A percentile compares a stretch with the other conserved stretches of the same genome.
These are phyloP conservation scores for Suillus fuscotomentosus DNA, from an alignment of 768 basidiomycete species.

Conservation along the genomic window DNA sequence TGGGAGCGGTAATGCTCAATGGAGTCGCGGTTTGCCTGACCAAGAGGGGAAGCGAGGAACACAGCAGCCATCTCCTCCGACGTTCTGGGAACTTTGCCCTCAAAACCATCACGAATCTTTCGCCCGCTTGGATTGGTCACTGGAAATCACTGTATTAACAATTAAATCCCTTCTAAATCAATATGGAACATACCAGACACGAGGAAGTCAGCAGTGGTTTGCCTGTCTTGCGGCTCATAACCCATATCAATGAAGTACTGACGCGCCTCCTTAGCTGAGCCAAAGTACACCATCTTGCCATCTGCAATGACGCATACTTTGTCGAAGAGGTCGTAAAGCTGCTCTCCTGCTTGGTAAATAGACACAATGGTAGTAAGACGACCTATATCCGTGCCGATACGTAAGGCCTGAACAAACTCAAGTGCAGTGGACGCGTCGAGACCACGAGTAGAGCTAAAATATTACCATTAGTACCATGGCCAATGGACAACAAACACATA, in stretches of 20 bases:
- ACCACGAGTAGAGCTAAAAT: conserved; percentile 54
- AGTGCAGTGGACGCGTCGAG: conserved; percentile 70
- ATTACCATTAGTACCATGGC: not conserved
- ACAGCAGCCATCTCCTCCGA: conserved; percentile 56
- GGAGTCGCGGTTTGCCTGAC: conserved; percentile 43
- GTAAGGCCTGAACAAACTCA: conserved; percentile 70
- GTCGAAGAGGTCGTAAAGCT: conserved; percentile 64
- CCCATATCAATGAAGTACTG: conserved; percentile 65
- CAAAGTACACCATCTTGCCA: conserved; percentile 60
- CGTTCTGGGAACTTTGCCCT: conserved; percentile 36
- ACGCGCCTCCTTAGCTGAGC: conserved; percentile 50
- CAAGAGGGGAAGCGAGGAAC: conserved; percentile 42
- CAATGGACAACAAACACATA: not conserved
- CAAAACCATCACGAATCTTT: conserved; percentile 34
- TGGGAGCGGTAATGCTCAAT: conserved; percentile 47
- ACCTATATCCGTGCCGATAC: conserved; percentile 61
- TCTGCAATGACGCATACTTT: conserved; percentile 66
- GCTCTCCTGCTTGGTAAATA: conserved; percentile 83
- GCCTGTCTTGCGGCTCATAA: conserved; percentile 72
- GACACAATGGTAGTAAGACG: conserved; percentile 66
- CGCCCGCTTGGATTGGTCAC: conserved; percentile 68
- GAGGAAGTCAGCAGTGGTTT: conserved; percentile 84
- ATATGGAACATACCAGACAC: conserved; percentile 40
- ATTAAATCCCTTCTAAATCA: not conserved
- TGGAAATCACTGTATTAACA: conserved; percentile 16